Base-by-base conservation (phyloP, 2,329 filamentous ascomycete species). In the Apiospora kogelbergensis region DNA sequence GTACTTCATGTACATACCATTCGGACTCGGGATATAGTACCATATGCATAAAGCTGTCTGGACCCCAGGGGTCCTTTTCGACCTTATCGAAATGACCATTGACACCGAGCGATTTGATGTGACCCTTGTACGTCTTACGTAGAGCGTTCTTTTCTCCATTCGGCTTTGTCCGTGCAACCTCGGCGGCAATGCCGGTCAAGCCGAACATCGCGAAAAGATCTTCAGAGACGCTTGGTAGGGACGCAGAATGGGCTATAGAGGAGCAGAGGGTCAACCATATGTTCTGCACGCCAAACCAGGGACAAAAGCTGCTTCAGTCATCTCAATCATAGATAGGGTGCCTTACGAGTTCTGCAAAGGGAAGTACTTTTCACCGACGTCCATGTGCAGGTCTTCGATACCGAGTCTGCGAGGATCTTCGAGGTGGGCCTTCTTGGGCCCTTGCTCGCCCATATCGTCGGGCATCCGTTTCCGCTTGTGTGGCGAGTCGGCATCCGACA, bases 141-240 rank as follows among this genome's bases (percentile, higher is more conserved):
- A 91, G 82, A 72, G 86, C 87, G 75, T 91, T 91, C 83, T 90
- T 91, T 77, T 90, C 87, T 72, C 89, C 89, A 76, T 89, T 89
- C 17, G 88, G 87, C 76, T 89, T 87, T 67, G 86, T 86, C 70
- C 89, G 85, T 70, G 89, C 89, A 48, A 91, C 88, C 72, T 89
- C 86, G 69, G 85, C 84, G 69, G 89, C 89, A 68, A 91, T 84
- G 67, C 78, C 80, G 64, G 83, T 82, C 72, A 91, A 80, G 74
- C 83, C 82, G 78, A 88, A 91, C 76, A 85, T 81, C 70, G 86
- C 83, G 74, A 88, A 91, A 67, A 91, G 81, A 76, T 91, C 89
- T 74, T 85, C 83, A 42, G 85, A 84, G 68, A 84, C 77, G 70
- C 81, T 79, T 68, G 86, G 86, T 70, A 82, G 80, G 65, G 84